Conservation (phyloP, 345 rosid genomes). For the Acer campestre region DNA sequence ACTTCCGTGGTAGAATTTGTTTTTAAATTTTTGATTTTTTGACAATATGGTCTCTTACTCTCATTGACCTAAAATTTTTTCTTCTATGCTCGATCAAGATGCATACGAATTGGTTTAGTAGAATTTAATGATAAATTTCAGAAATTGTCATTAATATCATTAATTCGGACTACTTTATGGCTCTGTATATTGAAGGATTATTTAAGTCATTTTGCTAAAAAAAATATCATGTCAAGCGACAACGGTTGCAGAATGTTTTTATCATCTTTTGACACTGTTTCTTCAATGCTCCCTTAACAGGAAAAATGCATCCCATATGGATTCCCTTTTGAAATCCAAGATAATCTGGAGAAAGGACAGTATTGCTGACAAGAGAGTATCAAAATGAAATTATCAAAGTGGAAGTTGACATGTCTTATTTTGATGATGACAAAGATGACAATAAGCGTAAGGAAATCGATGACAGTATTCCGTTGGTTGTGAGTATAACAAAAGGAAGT, state of each 20-base stretch:
- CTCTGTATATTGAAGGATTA: neutral
- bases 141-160: neutral
- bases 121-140: neutral
- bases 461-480: conserved; percentile 45
- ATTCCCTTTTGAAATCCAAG: conserved; percentile 60
- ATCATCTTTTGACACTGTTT: neutral
- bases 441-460: conserved; percentile 18
- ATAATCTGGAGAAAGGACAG: conserved; percentile 56
- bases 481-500: conserved; percentile 44
- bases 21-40: neutral
- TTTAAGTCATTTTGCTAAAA: too few relatives aligned
- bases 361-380: conserved; percentile 42
- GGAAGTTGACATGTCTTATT: conserved; percentile 45
- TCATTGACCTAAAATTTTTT: neutral
- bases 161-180: neutral
- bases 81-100: neutral
- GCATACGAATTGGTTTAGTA: neutral
- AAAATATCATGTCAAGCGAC: neutral
- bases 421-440: conserved; percentile 19
- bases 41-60: neutral
- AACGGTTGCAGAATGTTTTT: neutral
- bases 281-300: conserved; percentile 11
- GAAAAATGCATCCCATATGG: conserved; percentile 37
- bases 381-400: conserved; percentile 54
- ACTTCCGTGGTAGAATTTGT: neutral